Evolutionary conservation across 2,329 filamentous ascomycete species (phyloP).

Genomic region (Didymellaceae sp.): DNA sequence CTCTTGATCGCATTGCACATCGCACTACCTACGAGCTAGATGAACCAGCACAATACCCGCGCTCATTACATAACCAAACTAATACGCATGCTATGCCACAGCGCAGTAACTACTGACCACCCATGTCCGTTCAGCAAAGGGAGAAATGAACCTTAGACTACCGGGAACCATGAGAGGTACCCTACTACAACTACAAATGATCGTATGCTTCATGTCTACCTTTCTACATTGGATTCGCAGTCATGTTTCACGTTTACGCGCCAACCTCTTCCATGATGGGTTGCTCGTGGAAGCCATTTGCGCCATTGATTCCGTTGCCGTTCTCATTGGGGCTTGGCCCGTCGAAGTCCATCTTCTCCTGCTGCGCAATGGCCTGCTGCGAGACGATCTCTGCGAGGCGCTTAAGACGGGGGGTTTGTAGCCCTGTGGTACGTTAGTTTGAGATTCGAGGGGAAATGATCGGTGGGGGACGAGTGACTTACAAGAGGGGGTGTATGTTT

Average conservation of each 20-base stretch:
- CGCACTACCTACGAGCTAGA: too few species aligned
- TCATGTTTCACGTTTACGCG: neutral
- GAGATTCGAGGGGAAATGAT: neutral
- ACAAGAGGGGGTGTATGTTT: slow-evolving; percentile 99
- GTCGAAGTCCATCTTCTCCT: slow-evolving; percentile 76
- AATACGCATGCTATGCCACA: too few species aligned
- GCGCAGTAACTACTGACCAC: too few species aligned
- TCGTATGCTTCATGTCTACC: slow-evolving; percentile 9
- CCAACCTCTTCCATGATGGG: slow-evolving; percentile 33
- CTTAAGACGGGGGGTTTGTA: slow-evolving; percentile 94
- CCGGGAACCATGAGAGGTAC: too few species aligned
- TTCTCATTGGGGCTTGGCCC: slow-evolving; percentile 30
- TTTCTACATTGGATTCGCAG: neutral
- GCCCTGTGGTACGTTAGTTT: slow-evolving; percentile 65
- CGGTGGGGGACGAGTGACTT: slow-evolving; percentile 53
- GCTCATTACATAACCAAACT: too few species aligned
- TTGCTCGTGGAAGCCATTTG: slow-evolving; percentile 31
- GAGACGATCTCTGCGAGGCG: slow-evolving; percentile 98
- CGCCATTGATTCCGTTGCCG: slow-evolving; percentile 21
- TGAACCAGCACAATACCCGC: too few species aligned
- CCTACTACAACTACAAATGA: too few species aligned
- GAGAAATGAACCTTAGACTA: too few species aligned
- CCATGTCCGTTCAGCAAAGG: too few species aligned
- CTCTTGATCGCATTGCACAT: too few species aligned
- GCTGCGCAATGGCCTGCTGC: slow-evolving; percentile 92